Conservation (phyloP, 2,329 filamentous ascomycete species). For the Paracorniculantispora psalliotae region DNA sequence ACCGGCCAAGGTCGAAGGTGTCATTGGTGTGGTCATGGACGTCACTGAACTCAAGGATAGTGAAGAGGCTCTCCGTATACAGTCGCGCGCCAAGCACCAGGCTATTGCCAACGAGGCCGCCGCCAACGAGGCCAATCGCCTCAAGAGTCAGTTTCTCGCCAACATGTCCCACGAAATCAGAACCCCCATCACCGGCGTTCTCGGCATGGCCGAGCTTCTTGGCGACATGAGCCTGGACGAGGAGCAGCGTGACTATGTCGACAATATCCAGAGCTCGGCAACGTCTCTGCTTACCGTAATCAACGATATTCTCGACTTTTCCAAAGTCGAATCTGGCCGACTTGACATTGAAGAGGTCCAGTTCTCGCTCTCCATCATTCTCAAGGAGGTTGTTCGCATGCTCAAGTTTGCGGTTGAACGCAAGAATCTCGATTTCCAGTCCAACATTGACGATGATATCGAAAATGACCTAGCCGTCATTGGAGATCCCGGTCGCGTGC, state of each 20-base stretch:
- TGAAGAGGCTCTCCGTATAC: slow-evolving; percentile 57
- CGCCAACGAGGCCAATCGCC: slow-evolving; percentile 72
- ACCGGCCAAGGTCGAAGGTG: slow-evolving; percentile 54
- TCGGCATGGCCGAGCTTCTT: slow-evolving; percentile 74
- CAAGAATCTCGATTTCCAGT: slow-evolving; percentile 69
- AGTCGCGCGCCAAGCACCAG: slow-evolving; percentile 64
- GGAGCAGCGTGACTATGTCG: slow-evolving; percentile 70
- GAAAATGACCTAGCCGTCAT: slow-evolving; percentile 70
- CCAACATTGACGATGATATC: slow-evolving; percentile 58
- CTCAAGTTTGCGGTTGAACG: slow-evolving; percentile 77
- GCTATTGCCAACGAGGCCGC: slow-evolving; percentile 71
- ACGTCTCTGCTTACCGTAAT: slow-evolving; percentile 82
- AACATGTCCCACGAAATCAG: slow-evolving; percentile 81
- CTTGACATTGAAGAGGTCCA: slow-evolving; percentile 77
- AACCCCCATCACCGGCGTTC: slow-evolving; percentile 73
- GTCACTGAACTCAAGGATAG: slow-evolving; percentile 66
- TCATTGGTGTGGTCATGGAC: slow-evolving; percentile 76
- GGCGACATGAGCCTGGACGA: slow-evolving; percentile 61
- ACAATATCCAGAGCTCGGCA: slow-evolving; percentile 73
- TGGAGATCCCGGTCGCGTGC: slow-evolving; percentile 76
- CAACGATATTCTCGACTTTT: slow-evolving; percentile 88
- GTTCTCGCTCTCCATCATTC: slow-evolving; percentile 67
- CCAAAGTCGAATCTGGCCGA: slow-evolving; percentile 74
- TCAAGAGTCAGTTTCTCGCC: slow-evolving; percentile 75
- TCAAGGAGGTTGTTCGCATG: slow-evolving; percentile 81